phyloP scores from a whole-genome alignment of 163 green algal genomes.

The Chloromonas sp. region DNA sequence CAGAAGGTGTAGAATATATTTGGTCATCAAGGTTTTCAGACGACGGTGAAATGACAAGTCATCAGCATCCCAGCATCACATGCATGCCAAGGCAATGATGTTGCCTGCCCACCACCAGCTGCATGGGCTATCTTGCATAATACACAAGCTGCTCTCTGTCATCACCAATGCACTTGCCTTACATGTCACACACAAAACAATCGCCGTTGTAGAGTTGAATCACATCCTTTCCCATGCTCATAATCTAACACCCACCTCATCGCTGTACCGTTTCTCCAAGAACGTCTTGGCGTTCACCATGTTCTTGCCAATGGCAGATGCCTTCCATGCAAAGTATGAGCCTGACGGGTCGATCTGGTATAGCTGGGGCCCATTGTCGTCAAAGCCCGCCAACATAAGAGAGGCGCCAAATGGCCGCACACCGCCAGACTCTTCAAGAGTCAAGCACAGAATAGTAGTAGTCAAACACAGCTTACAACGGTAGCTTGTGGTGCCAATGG shows the following conservation, averaged over 20 bases:
- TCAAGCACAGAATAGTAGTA: neutral
- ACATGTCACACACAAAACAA: too few species aligned
- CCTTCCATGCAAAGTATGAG: constrained; percentile 98
- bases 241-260: constrained; percentile 36
- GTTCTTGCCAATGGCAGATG: constrained; percentile 85
- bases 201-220: too few species aligned
- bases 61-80: too few species aligned
- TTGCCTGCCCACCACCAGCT: too few species aligned
- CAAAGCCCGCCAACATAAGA: constrained; percentile 91
- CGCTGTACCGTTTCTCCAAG: constrained; percentile 90
- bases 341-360: constrained; percentile 97
- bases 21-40: too few species aligned
- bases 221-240: neutral
- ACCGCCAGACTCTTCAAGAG: constrained; percentile 75
- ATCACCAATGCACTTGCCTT: too few species aligned
- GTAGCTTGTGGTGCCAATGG: neutral
- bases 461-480: neutral
- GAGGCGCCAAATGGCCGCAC: constrained; percentile 97
- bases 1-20: too few species aligned
- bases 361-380: constrained; percentile 94
- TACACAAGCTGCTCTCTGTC: too few species aligned
- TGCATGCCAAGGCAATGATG: too few species aligned
- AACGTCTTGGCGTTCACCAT: constrained; percentile 98
- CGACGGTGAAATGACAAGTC: too few species aligned
- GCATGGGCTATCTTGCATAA: too few species aligned